Evolutionary conservation across 2,329 filamentous ascomycete species (phyloP).

Genomic region (Polytolypa hystricis): DNA sequence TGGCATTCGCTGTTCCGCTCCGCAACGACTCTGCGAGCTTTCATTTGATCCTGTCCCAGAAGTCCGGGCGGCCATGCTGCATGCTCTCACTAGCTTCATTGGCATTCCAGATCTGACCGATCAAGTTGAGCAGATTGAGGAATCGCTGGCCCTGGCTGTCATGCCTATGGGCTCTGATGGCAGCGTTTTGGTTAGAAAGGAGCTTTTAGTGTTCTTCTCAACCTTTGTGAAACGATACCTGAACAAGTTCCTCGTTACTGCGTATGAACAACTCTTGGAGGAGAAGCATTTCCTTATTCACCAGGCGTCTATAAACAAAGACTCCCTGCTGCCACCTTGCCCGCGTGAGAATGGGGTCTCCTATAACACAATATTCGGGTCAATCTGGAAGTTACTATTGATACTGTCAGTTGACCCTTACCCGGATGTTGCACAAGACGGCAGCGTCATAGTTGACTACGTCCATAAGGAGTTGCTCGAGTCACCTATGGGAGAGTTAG

Average conservation of each 20-base stretch:
- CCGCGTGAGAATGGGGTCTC: constrained; percentile 48
- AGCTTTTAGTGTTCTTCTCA: constrained; percentile 87
- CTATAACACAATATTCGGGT: constrained; percentile 81
- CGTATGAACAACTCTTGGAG: constrained; percentile 80
- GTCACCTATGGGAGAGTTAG: constrained; percentile 61
- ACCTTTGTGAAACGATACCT: constrained; percentile 84
- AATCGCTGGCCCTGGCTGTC: constrained; percentile 77
- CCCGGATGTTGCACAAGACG: constrained; percentile 80
- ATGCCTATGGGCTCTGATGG: constrained; percentile 89
- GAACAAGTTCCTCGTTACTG: constrained; percentile 81
- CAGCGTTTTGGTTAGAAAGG: constrained; percentile 85
- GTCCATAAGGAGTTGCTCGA: constrained; percentile 67
- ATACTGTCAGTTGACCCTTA: constrained; percentile 90
- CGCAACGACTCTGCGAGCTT: constrained; percentile 66
- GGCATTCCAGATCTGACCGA: constrained; percentile 88
- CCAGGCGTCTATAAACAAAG: constrained; percentile 24
- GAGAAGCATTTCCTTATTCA: constrained; percentile 60
- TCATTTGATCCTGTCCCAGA: constrained; percentile 81
- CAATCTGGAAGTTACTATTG: constrained; percentile 86
- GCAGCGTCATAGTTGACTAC: constrained; percentile 74
- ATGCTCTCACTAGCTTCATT: constrained; percentile 86
- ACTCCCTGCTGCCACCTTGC: constrained; percentile 17
- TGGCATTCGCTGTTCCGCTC: constrained; percentile 80
- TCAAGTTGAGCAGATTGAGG: constrained; percentile 82
- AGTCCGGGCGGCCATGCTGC: constrained; percentile 83